A percentile compares a stretch with the other conserved stretches of the same genome.
phyloP scores from a whole-genome alignment of 73 alveolate genomes.

The Uronychia setigera region DNA sequence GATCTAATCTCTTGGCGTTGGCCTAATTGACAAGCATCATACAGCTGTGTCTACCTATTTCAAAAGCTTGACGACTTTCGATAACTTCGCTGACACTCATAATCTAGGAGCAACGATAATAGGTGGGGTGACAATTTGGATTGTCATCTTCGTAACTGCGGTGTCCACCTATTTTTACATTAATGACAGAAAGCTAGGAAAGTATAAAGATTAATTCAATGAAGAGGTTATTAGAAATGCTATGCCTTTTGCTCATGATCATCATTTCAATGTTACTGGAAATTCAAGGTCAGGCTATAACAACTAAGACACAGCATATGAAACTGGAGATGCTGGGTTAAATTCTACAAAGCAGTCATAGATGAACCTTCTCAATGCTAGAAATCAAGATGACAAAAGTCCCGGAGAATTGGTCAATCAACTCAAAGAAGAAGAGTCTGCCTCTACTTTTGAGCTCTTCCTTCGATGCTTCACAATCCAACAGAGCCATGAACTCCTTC shows the following conservation, averaged over 20 bases:
- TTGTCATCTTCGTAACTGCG: neutral
- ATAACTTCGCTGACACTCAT: neutral
- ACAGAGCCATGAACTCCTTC: neutral
- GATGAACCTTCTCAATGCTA: neutral
- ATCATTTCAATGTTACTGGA: neutral
- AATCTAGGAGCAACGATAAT: neutral
- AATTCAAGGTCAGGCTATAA: neutral
- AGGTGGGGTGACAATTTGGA: neutral
- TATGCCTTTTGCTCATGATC: neutral
- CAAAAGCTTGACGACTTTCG: neutral
- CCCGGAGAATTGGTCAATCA: neutral
- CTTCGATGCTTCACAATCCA: neutral
- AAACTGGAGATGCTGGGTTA: neutral
- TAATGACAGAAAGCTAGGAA: neutral
- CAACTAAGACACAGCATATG: neutral
- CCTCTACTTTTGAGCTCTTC: neutral
- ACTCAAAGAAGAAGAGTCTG: neutral
- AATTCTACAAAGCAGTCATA: neutral
- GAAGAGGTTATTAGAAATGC: neutral
- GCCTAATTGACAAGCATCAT: neutral
- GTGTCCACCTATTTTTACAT: neutral
- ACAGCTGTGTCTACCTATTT: neutral
- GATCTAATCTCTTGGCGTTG: neutral
- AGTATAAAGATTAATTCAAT: neutral
- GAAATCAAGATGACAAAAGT: neutral